Conservation (phyloP, 2,329 filamentous ascomycete genomes). For the Alternaria sp. region DNA sequence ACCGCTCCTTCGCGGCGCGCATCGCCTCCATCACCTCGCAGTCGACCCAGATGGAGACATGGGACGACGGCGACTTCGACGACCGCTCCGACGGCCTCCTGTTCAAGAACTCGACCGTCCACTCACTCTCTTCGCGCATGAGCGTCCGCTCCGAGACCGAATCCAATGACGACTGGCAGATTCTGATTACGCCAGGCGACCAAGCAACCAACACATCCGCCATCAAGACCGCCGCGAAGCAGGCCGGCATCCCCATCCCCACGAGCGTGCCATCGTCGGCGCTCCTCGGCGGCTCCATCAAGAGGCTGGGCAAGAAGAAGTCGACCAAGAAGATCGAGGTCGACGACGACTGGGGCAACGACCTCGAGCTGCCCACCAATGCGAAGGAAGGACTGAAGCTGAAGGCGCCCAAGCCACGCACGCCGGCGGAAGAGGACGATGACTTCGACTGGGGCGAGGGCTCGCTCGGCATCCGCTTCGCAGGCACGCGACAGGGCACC, state of each 20-base stretch:
- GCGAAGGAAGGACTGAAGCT: slow-evolving; percentile 48
- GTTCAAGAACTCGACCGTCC: slow-evolving; percentile 72
- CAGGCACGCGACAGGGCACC: slow-evolving; percentile 81
- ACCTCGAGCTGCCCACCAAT: slow-evolving; percentile 53
- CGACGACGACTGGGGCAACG: slow-evolving; percentile 59
- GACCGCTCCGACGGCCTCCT: slow-evolving; percentile 65
- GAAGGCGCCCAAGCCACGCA: slow-evolving; percentile 54
- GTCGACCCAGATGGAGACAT: slow-evolving; percentile 69
- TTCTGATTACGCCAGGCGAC: slow-evolving; percentile 84
- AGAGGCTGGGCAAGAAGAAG: slow-evolving; percentile 72
- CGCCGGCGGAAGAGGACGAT: slow-evolving; percentile 66
- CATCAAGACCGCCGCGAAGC: slow-evolving; percentile 78
- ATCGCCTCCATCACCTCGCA: slow-evolving; percentile 61
- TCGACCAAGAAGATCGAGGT: slow-evolving; percentile 53
- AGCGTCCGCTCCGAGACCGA: slow-evolving; percentile 83
- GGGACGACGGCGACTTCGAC: slow-evolving; percentile 59
- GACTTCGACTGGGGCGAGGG: slow-evolving; percentile 93
- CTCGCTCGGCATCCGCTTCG: slow-evolving; percentile 88
- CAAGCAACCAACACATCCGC: slow-evolving; percentile 83
- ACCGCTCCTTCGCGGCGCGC: slow-evolving; percentile 48
- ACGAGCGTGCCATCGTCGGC: slow-evolving; percentile 86
- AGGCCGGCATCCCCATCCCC: slow-evolving; percentile 90
- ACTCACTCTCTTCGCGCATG: slow-evolving; percentile 80
- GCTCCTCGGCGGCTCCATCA: slow-evolving; percentile 89
- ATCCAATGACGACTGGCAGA: slow-evolving; percentile 83